Evolutionary conservation across 2,329 filamentous ascomycete species (phyloP).

Genomic region (Plenodomus lindquistii): DNA sequence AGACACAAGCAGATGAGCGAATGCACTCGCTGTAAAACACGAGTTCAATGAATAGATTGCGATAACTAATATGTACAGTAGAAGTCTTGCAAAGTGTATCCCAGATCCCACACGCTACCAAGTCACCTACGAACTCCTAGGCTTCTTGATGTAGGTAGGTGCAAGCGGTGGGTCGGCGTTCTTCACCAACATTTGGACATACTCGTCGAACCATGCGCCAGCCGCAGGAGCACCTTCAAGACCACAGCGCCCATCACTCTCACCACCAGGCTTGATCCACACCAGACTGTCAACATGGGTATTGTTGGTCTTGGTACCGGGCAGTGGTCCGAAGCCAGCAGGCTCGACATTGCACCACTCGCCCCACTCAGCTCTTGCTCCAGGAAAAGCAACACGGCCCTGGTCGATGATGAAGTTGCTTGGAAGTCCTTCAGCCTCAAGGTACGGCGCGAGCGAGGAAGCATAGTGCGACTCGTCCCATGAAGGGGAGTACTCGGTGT

Average conservation of each 20-base stretch:
- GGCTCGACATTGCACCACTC: constrained; percentile 36
- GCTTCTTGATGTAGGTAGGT: constrained; percentile 25
- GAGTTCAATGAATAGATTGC: neutral
- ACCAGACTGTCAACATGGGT: constrained; percentile 33
- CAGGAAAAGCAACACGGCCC: constrained; percentile 28
- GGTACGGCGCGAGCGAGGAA: constrained; percentile 19
- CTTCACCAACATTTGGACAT: constrained; percentile 34
- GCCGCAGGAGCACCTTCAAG: constrained; percentile 29
- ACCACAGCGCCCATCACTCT: constrained; percentile 32
- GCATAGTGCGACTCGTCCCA: constrained; percentile 35
- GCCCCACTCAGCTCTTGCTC: constrained; percentile 30
- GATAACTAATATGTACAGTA: neutral
- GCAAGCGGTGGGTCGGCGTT: constrained; percentile 27
- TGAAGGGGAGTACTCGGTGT: constrained; percentile 26
- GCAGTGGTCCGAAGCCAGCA: constrained; percentile 23
- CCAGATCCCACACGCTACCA: neutral
- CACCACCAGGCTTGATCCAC: constrained; percentile 38
- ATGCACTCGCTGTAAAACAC: too few species aligned
- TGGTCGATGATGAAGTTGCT: constrained; percentile 35
- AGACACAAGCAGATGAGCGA: too few species aligned
- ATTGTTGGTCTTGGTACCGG: constrained; percentile 24
- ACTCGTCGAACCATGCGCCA: constrained; percentile 35
- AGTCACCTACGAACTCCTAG: neutral
- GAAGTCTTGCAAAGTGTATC: neutral
- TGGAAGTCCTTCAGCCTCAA: constrained; percentile 29